phyloP scores from a whole-genome alignment of 1,284 basidiomycete genomes.

The Rhodotorula sp. region DNA sequence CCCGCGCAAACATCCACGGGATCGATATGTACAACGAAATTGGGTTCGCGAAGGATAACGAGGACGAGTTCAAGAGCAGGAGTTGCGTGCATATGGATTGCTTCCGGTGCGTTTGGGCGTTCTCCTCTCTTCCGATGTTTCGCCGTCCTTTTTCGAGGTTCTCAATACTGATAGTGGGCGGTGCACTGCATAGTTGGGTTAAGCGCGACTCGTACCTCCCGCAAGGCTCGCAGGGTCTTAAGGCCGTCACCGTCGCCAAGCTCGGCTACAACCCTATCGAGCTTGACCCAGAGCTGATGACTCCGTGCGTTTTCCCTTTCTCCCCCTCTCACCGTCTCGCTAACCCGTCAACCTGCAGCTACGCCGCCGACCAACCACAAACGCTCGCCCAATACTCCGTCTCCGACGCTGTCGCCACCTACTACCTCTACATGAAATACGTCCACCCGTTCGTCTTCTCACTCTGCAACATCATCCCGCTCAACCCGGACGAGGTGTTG shows the following conservation, averaged over 20 bases:
- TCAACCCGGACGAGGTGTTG: constrained; percentile 94
- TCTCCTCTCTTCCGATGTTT: too few species aligned
- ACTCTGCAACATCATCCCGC: constrained; percentile 97
- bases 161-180: too few species aligned
- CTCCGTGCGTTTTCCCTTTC: constrained; percentile 65
- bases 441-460: constrained; percentile 99
- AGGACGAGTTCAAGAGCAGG: constrained; percentile 93
- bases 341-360: constrained; percentile 56
- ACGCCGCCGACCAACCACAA: constrained; percentile 95
- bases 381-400: constrained; percentile 96
- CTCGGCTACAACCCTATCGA: constrained; percentile 97
- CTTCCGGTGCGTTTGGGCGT: constrained; percentile 62
- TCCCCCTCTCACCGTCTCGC: not conserved
- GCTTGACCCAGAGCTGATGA: constrained; percentile 98
- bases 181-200: constrained; percentile 64
- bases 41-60: constrained; percentile 85
- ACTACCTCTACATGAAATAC: constrained; percentile 99
- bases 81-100: constrained; percentile 98
- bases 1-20: constrained; percentile 79
- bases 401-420: constrained; percentile 98
- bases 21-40: constrained; percentile 96
- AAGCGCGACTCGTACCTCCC: constrained; percentile 99
- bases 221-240: constrained; percentile 96
- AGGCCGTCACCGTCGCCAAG: constrained; percentile 96
- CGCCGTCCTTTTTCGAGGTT: not conserved